Evolutionary conservation across 805 yeast genomes (phyloP).

Genomic region (Saccharomycopsis sp.): DNA sequence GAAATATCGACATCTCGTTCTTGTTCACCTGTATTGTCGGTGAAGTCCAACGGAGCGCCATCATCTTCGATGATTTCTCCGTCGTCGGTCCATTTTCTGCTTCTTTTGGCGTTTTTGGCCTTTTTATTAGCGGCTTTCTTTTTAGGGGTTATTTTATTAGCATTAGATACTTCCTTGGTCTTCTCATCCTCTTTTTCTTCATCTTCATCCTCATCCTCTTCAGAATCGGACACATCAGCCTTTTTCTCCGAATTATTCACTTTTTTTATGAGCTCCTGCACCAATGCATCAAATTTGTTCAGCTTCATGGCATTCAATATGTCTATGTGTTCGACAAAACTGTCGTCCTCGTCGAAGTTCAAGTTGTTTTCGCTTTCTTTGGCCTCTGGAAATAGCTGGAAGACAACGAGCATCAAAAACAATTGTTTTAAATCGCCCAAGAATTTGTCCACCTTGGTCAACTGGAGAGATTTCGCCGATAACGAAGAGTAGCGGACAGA

Average conservation of each 20-base stretch:
- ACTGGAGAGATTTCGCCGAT: conserved; percentile 6
- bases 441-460: conserved; percentile 7
- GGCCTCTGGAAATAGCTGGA: conserved; percentile 20
- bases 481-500: conserved; percentile 10
- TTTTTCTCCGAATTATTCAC: conserved; percentile 21
- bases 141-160: not conserved
- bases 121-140: not conserved
- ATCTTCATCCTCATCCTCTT: conserved; percentile 15
- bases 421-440: conserved; percentile 13
- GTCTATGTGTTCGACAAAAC: conserved; percentile 42
- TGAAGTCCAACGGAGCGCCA: conserved; percentile 17
- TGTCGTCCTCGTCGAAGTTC: conserved; percentile 42
- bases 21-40: conserved; percentile 6
- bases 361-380: conserved; percentile 35
- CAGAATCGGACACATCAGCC: conserved; percentile 20
- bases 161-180: not conserved
- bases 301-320: conserved; percentile 20
- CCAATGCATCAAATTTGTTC: conserved; percentile 18
- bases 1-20: conserved; percentile 24
- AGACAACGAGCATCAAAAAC: conserved; percentile 14
- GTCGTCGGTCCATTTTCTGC: conserved; percentile 19
- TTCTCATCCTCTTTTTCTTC: not conserved
- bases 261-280: conserved; percentile 24
- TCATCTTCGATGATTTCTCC: conserved; percentile 14
- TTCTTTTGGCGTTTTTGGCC: conserved; percentile 4